phyloP scores from a whole-genome alignment of 2,329 filamentous ascomycete genomes.

The Xylariaceae sp. region DNA sequence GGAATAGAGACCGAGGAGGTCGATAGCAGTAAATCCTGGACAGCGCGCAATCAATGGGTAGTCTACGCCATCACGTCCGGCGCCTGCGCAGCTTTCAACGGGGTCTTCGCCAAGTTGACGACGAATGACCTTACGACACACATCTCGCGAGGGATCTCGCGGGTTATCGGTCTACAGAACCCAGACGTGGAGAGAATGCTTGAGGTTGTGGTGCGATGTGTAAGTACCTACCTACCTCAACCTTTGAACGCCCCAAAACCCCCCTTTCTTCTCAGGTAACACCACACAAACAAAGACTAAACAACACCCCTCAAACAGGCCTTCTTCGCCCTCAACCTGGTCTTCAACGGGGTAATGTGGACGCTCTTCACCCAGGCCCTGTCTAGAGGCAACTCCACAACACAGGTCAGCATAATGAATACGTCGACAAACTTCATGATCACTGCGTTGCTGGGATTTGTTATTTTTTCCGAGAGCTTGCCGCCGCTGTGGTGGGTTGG shows the following conservation, averaged over 20 bases:
- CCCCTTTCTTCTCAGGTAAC: too few species aligned
- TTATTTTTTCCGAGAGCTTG: constrained; percentile 68
- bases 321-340: constrained; percentile 71
- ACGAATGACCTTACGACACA: constrained; percentile 52
- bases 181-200: constrained; percentile 40
- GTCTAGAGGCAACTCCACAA: constrained; percentile 69
- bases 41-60: constrained; percentile 52
- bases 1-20: too few species aligned
- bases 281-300: not conserved
- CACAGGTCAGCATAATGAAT: constrained; percentile 77
- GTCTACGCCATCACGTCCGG: constrained; percentile 69
- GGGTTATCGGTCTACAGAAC: constrained; percentile 40
- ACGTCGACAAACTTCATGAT: constrained; percentile 78
- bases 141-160: constrained; percentile 44
- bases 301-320: constrained; percentile 39
- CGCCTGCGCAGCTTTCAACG: constrained; percentile 75
- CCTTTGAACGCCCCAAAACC: too few species aligned
- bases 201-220: constrained; percentile 47
- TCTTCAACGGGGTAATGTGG: constrained; percentile 81
- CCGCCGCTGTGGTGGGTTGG: constrained; percentile 75
- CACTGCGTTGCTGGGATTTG: constrained; percentile 66
- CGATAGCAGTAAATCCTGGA: too few species aligned
- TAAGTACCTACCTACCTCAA: constrained; percentile 38
- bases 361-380: constrained; percentile 75
- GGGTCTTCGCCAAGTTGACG: constrained; percentile 75